These are phyloP conservation scores for Cyclotella cryptica DNA, from an alignment of 108 stramenopile genomes.

Conservation along the genomic window DNA sequence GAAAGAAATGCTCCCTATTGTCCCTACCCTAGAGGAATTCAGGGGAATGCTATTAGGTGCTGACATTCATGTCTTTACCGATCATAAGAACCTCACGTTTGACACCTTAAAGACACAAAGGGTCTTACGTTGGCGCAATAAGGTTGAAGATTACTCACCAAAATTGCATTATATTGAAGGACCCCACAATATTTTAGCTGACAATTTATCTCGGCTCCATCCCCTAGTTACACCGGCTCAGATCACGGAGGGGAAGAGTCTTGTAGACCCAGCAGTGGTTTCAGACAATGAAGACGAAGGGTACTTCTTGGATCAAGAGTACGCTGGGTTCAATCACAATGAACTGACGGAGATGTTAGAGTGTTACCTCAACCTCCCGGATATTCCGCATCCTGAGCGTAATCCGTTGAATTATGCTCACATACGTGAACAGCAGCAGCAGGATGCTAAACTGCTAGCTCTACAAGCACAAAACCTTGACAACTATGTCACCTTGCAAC, in stretches of 20 bases:
- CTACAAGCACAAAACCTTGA: neutral
- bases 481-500: neutral
- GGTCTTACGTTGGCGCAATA: too few species aligned
- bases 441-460: neutral
- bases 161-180: conserved; percentile 40
- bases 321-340: neutral
- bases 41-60: too few species aligned
- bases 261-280: conserved; percentile 5
- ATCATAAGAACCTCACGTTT: too few species aligned
- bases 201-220: conserved; percentile 4
- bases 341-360: neutral
- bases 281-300: neutral
- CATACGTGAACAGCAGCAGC: neutral
- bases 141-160: neutral
- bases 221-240: neutral
- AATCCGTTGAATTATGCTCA: neutral
- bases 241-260: conserved; percentile 19
- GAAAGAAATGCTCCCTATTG: too few species aligned
- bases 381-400: neutral
- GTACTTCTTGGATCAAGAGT: conserved; percentile 8
- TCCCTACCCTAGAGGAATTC: too few species aligned
- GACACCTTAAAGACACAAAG: too few species aligned
- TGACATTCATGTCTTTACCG: too few species aligned
- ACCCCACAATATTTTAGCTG: conserved; percentile 44
- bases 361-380: neutral